Percentiles rank a stretch among this genome's conserved stretches.
Evolutionary conservation across 768 basidiomycete species (phyloP).

Genomic region (Lentinula boryana): DNA sequence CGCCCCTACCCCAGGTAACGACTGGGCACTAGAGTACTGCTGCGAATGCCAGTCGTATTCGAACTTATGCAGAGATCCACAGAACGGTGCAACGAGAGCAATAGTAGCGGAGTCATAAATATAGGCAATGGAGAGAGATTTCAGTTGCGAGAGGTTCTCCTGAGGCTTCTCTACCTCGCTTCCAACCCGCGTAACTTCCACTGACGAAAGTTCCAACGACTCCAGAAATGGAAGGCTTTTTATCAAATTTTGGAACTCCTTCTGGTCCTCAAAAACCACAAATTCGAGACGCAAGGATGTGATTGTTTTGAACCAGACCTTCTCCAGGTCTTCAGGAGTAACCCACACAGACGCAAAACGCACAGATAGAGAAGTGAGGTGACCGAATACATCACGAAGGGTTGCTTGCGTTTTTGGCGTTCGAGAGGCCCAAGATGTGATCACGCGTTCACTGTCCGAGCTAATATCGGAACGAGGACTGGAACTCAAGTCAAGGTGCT

Average conservation of each 20-base stretch:
- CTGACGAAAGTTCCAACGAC: neutral
- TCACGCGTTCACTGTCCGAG: constrained; percentile 2
- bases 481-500: neutral
- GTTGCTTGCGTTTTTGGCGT: neutral
- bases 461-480: neutral
- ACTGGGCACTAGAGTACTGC: constrained; percentile 2
- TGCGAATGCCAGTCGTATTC: constrained; percentile 4
- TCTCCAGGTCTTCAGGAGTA: neutral
- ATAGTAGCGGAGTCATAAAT: neutral
- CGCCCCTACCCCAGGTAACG: constrained; percentile 2
- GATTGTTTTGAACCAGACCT: neutral
- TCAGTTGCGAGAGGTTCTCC: neutral
- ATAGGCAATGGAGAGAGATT: neutral
- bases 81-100: constrained; percentile 1
- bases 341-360: constrained; percentile 1
- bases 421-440: constrained; percentile 1
- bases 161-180: neutral
- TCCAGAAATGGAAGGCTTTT: neutral
- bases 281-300: constrained; percentile 1
- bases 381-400: neutral
- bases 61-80: neutral
- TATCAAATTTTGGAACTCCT: neutral
- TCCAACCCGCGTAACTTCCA: neutral
- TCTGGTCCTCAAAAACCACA: neutral
- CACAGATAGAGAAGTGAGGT: neutral